Conservation (phyloP, 495 filamentous ascomycete genomes). For the Lepidopterella palustris region DNA sequence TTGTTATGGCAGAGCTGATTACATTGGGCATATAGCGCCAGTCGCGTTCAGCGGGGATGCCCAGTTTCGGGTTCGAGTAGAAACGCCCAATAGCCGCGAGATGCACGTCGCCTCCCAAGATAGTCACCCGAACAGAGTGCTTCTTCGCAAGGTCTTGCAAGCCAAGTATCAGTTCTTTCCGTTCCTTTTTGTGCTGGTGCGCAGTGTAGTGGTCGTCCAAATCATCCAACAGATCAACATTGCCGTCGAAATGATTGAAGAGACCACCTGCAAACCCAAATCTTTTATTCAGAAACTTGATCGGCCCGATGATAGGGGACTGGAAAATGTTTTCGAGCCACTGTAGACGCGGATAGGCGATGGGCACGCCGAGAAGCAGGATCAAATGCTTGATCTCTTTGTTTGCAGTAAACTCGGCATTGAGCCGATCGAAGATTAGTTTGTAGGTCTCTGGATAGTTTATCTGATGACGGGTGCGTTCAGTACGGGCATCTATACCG, state of each 20-base stretch:
- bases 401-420: slow-evolving; percentile 55
- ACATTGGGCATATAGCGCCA: slow-evolving; percentile 70
- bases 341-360: slow-evolving; percentile 87
- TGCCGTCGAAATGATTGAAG: slow-evolving; percentile 91
- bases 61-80: slow-evolving; percentile 59
- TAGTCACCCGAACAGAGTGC: slow-evolving; percentile 72
- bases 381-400: slow-evolving; percentile 73
- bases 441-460: slow-evolving; percentile 90
- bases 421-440: slow-evolving; percentile 64
- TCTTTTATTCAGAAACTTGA: slow-evolving; percentile 83
- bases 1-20: slow-evolving; percentile 76
- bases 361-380: slow-evolving; percentile 82
- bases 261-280: slow-evolving; percentile 78
- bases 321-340: slow-evolving; percentile 87
- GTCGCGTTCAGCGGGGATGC: slow-evolving; percentile 55
- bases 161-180: slow-evolving; percentile 62
- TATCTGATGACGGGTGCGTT: slow-evolving; percentile 85
- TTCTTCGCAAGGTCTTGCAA: slow-evolving; percentile 66
- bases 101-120: slow-evolving; percentile 77
- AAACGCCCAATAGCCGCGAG: slow-evolving; percentile 69
- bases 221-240: slow-evolving; percentile 85
- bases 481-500: slow-evolving; percentile 84
- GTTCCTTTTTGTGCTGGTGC: slow-evolving; percentile 82
- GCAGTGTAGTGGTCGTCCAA: slow-evolving; percentile 95
- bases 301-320: slow-evolving; percentile 74